A percentile compares a stretch with the other conserved stretches of the same genome.
Conservation (phyloP, 1,284 basidiomycete species). For the Ustilago nuda region DNA sequence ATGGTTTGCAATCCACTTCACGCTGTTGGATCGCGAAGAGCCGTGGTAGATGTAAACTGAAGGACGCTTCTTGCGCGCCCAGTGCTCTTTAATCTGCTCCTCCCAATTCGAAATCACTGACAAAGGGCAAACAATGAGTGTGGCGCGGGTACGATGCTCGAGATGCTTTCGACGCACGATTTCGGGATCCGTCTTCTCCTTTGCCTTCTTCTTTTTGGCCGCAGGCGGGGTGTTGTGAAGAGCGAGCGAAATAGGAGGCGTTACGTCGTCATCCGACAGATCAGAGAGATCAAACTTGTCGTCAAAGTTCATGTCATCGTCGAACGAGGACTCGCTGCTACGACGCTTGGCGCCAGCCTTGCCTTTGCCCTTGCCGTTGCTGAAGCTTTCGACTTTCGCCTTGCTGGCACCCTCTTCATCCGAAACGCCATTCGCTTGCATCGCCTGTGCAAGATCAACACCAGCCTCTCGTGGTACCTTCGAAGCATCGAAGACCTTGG, state of each 20-base stretch:
- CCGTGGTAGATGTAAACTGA: slow-evolving; percentile 96
- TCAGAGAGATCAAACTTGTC: slow-evolving; percentile 18
- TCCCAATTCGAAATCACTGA: slow-evolving; percentile 99
- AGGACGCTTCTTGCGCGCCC: slow-evolving; percentile 48
- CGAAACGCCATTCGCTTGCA: slow-evolving; percentile 10
- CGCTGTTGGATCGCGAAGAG: slow-evolving; percentile 84
- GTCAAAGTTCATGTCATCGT: slow-evolving; percentile 9
- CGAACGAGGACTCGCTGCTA: slow-evolving; percentile 21
- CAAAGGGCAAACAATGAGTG: slow-evolving; percentile 94
- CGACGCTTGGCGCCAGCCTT: slow-evolving; percentile 9
- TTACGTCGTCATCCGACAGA: slow-evolving; percentile 19
- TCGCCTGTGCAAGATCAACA: slow-evolving; percentile 14
- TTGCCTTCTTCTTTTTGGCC: slow-evolving; percentile 24
- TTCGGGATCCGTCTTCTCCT: slow-evolving; percentile 72
- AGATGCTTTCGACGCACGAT: slow-evolving; percentile 55
- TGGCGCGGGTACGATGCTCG: slow-evolving; percentile 79
- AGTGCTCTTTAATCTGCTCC: slow-evolving; percentile 93
- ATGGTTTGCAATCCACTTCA: slow-evolving; percentile 86
- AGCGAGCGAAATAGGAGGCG: slow-evolving; percentile 21
- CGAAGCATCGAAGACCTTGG: slow-evolving; percentile 76
- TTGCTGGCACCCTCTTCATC: slow-evolving; percentile 6
- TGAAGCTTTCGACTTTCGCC: slow-evolving; percentile 8
- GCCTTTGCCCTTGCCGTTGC: slow-evolving; percentile 8
- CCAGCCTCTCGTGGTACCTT: slow-evolving; percentile 18
- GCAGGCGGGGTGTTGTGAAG: slow-evolving; percentile 44